phyloP scores from a whole-genome alignment of 106 monocot species.

The Agapanthus africanus region DNA sequence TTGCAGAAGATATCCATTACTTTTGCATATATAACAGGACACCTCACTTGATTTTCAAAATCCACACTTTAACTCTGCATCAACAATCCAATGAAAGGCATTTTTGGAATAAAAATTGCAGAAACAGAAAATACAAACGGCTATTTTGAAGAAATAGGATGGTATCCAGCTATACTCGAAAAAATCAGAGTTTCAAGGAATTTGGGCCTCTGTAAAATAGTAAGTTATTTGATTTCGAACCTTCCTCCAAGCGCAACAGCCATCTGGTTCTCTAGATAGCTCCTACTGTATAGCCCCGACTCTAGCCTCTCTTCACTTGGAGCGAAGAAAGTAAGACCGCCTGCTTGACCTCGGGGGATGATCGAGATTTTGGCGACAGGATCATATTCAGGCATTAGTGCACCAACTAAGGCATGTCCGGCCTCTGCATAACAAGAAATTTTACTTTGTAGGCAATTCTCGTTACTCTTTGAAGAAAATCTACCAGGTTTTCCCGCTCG shows the following conservation, averaged over 20 bases:
- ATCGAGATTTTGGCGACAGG: constrained; percentile 99
- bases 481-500: too few relatives aligned
- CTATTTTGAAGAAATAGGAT: too few relatives aligned
- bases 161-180: too few relatives aligned
- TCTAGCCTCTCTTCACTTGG: constrained; percentile 98
- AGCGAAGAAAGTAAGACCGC: constrained; percentile 95
- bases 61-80: too few relatives aligned
- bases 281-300: constrained; percentile 93
- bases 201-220: background rate
- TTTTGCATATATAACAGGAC: too few relatives aligned
- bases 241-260: constrained; percentile 98
- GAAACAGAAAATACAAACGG: too few relatives aligned
- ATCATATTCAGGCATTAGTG: constrained; percentile 98
- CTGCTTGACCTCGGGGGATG: constrained; percentile 95
- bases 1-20: too few relatives aligned
- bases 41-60: too few relatives aligned
- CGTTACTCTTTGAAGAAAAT: background rate
- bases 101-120: background rate
- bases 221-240: constrained; percentile 20
- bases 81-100: too few relatives aligned
- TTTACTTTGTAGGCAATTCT: background rate
- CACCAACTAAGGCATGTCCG: constrained; percentile 96
- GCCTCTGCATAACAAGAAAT: constrained; percentile 52
- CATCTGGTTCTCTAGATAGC: constrained; percentile 98
- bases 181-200: too few relatives aligned